phyloP scores from a whole-genome alignment of 805 yeast species.

The Metschnikowia lochheadii region DNA sequence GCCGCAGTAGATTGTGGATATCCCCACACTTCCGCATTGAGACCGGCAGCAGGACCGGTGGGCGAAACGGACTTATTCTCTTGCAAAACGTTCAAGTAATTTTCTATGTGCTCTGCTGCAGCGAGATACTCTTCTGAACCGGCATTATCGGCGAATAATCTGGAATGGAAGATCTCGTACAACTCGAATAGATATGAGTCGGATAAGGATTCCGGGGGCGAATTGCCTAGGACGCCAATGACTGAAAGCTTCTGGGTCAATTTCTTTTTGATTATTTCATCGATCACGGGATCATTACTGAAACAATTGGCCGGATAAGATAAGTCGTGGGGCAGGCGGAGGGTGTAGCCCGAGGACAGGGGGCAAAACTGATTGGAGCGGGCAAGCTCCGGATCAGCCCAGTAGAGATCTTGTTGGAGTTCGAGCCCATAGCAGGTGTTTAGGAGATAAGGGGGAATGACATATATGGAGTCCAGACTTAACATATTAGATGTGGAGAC shows the following conservation, averaged over 20 bases:
- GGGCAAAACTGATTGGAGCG: constrained; percentile 24
- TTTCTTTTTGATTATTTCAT: constrained; percentile 31
- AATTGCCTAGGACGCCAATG: constrained; percentile 33
- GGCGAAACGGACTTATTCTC: neutral
- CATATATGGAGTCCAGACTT: constrained; percentile 22
- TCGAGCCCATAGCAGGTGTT: constrained; percentile 34
- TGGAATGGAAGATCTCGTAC: constrained; percentile 28
- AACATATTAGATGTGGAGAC: constrained; percentile 8
- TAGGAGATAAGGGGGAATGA: constrained; percentile 42
- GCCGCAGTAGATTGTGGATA: neutral
- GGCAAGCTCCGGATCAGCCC: constrained; percentile 24
- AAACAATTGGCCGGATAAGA: constrained; percentile 15
- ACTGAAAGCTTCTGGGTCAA: constrained; percentile 32
- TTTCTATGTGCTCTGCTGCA: neutral
- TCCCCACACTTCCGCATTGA: neutral
- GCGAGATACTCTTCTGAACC: constrained; percentile 2
- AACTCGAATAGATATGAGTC: constrained; percentile 31
- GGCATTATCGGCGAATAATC: constrained; percentile 16
- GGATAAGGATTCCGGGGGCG: constrained; percentile 25
- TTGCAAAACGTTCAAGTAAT: neutral
- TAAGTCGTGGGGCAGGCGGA: constrained; percentile 16
- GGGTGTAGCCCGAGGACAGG: constrained; percentile 24
- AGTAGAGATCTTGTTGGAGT: constrained; percentile 24
- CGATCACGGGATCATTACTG: constrained; percentile 29
- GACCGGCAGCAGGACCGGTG: neutral